Evolutionary conservation across 306 rosid species (phyloP).

Genomic region (Vachellia collinsii): DNA sequence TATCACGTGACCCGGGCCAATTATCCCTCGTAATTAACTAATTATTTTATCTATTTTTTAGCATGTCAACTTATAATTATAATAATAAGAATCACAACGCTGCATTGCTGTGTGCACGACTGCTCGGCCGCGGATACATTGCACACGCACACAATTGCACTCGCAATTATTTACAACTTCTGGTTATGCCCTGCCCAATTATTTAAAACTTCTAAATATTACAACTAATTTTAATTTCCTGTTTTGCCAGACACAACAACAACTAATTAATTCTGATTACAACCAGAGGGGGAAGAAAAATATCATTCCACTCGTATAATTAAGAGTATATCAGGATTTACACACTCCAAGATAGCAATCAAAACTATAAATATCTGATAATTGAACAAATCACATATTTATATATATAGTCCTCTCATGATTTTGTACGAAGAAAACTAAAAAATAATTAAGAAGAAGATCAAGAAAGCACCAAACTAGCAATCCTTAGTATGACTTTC

Average conservation of each 20-base stretch:
- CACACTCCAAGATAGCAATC: neutral
- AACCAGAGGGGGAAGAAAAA: neutral
- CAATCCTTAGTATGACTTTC: neutral
- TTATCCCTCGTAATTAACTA: neutral
- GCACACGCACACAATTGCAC: neutral
- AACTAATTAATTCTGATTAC: neutral
- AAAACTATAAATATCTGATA: neutral
- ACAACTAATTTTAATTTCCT: neutral
- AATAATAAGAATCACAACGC: neutral
- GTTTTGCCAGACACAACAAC: neutral
- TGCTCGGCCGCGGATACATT: neutral
- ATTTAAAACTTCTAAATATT: neutral
- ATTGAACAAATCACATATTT: neutral
- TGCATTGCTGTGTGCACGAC: neutral
- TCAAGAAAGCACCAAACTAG: neutral
- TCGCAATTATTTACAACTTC: neutral
- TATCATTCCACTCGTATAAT: neutral
- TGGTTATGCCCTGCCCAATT: neutral
- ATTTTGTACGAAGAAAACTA: neutral
- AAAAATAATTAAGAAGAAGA: neutral
- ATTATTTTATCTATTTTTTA: neutral
- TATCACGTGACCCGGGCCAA: neutral
- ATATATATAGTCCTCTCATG: neutral
- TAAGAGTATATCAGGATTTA: neutral
- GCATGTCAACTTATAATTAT: too few species aligned